Evolutionary conservation across 345 rosid genomes (phyloP).

Genomic region (Lepidium didymum): DNA sequence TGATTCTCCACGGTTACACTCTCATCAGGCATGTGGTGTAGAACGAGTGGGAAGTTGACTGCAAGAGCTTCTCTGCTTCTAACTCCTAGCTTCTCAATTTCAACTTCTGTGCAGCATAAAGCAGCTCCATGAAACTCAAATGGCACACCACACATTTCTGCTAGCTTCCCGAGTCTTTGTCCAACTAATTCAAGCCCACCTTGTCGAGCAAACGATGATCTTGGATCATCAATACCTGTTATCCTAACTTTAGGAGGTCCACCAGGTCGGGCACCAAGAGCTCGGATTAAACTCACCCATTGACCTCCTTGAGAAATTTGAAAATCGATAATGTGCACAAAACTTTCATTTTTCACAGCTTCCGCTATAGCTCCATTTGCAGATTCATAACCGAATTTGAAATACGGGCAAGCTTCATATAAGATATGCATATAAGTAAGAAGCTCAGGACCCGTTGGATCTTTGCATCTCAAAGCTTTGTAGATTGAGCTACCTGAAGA

Average conservation of each 20-base stretch:
- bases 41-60: slow-evolving; percentile 67
- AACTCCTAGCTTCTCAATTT: slow-evolving; percentile 54
- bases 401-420: slow-evolving; percentile 86
- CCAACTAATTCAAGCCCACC: slow-evolving; percentile 85
- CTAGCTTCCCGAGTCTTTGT: slow-evolving; percentile 60
- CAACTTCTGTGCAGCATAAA: slow-evolving; percentile 54
- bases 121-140: slow-evolving; percentile 66
- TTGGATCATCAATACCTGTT: slow-evolving; percentile 81
- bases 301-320: slow-evolving; percentile 79
- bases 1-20: slow-evolving; percentile 77
- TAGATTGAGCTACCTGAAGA: slow-evolving; percentile 83
- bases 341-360: slow-evolving; percentile 67
- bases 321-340: slow-evolving; percentile 82
- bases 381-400: slow-evolving; percentile 90
- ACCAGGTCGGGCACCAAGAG: slow-evolving; percentile 78
- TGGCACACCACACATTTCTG: slow-evolving; percentile 66
- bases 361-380: slow-evolving; percentile 98
- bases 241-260: slow-evolving; percentile 76
- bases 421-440: slow-evolving; percentile 84
- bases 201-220: slow-evolving; percentile 75
- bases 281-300: slow-evolving; percentile 91
- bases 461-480: slow-evolving; percentile 78
- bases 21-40: slow-evolving; percentile 97
- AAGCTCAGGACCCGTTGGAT: slow-evolving; percentile 68
- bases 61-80: slow-evolving; percentile 72